These are phyloP conservation scores for Tuber umbilicatum DNA, from an alignment of 495 filamentous ascomycete genomes.

Conservation along the genomic window DNA sequence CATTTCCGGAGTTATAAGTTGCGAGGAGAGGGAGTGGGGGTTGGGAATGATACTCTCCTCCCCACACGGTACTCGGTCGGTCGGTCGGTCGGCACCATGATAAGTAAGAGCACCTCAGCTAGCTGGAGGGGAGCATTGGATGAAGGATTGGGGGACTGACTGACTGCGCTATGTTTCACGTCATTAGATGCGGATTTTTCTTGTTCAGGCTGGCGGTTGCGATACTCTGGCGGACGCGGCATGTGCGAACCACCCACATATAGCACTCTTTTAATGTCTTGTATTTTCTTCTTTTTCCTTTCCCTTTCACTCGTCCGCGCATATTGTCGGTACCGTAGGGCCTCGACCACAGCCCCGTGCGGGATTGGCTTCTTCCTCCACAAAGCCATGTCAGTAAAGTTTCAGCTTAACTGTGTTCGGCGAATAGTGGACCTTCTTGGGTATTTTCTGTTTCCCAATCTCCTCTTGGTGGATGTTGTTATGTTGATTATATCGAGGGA, in stretches of 20 bases:
- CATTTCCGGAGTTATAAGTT: not conserved
- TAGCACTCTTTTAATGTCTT: not conserved
- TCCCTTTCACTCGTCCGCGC: not conserved
- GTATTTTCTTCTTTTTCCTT: not conserved
- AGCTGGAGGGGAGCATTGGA: not conserved
- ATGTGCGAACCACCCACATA: conserved; percentile 6
- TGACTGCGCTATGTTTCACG: conserved; percentile 24
- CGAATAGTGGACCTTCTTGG: not conserved
- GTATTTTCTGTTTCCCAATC: not conserved
- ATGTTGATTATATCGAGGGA: not conserved
- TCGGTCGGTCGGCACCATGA: not conserved
- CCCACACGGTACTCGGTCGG: not conserved
- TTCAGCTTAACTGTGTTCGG: not conserved
- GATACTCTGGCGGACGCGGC: conserved; percentile 2
- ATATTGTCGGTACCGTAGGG: not conserved
- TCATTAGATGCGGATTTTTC: conserved; percentile 37
- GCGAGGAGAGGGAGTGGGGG: not conserved
- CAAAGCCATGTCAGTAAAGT: not conserved
- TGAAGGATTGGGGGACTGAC: not conserved
- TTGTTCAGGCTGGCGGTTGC: conserved; percentile 18
- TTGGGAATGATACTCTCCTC: not conserved
- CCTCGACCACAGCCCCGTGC: conserved; percentile 3
- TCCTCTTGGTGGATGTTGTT: not conserved
- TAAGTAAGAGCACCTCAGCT: not conserved
- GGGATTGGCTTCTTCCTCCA: not conserved